Base-by-base conservation (phyloP, 208 protist genomes). In the Leptomonas pyrrhocoris region DNA sequence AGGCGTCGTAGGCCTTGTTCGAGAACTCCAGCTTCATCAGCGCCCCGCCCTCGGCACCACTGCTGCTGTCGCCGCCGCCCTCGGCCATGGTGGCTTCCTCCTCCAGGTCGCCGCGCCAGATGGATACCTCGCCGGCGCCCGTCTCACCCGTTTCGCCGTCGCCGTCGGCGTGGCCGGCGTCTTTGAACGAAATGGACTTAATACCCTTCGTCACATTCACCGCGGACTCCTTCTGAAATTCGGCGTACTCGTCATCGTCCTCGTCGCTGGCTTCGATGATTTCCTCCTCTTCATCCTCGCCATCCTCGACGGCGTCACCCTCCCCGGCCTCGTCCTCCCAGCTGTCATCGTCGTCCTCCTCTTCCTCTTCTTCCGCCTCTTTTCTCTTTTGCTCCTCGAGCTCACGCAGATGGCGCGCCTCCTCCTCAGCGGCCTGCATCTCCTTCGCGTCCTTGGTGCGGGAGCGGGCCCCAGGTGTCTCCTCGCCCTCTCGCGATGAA, bases 1-100 rank as follows among this genome's bases (percentile, higher is more conserved):
- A 96, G 64, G 86, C 86, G 73, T 96, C 89, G 82, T 96, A 96
- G 40, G 92, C 92, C 63, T 86, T 90, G 83, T 94, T 94, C 11
- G 83, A 85, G 77, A 93, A 96, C 50, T 81, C 88, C 18, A 96
- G 80, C 73, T 79, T 70, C 57, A 72, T 43, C 16, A 64, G 31
- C 18, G 50, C 63, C 15, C 51, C 54, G 38, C 60, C 79, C 4
- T 43, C 80, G 30, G 43, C 66, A n/a, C n/a, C n/a, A n/a, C n/a
- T n/a, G n/a, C n/a, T n/a, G n/a, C n/a, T n/a, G n/a, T n/a, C n/a
- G n/a, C n/a, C n/a, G n/a, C n/a, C n/a, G 16, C 78, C 79, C 4
- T 43, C 80, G 30, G 43, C 66, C 40, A 61, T 69, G 12, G 56
- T 62, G 21, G 53, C 75, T 38, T 38, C 34, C n/a, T 79, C 74